phyloP scores from a whole-genome alignment of 2,329 filamentous ascomycete species.

The Fusarium chlamydosporum region DNA sequence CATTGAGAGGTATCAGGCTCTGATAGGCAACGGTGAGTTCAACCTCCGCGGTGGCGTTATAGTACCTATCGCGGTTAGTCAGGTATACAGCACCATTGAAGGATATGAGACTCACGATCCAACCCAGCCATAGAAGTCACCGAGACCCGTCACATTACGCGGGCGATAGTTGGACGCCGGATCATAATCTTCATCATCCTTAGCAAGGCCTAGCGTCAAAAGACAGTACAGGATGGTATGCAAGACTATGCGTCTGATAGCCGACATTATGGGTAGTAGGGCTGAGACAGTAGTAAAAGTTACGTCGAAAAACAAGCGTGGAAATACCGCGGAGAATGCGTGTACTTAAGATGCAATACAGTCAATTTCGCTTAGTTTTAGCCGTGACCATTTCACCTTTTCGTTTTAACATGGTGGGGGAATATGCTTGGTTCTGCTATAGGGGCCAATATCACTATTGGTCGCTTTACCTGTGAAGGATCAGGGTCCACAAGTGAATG shows the following conservation, averaged over 20 bases:
- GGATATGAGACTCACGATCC: conserved; percentile 7
- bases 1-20: neutral
- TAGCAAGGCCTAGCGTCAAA: neutral
- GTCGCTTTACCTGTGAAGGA: neutral
- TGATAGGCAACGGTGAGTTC: neutral
- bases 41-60: conserved; percentile 18
- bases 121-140: conserved; percentile 14
- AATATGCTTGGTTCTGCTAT: neutral
- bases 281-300: neutral
- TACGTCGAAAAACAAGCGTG: neutral
- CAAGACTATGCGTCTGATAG: neutral
- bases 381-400: neutral
- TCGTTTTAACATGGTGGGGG: neutral
- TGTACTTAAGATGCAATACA: neutral
- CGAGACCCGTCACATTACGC: neutral
- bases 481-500: neutral
- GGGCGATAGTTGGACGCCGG: conserved; percentile 2
- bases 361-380: neutral
- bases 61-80: conserved; percentile 12
- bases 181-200: conserved; percentile 15
- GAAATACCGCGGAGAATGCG: neutral
- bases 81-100: rapidly evolving
- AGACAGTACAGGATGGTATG: neutral
- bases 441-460: conserved; percentile 1
- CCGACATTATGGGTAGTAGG: neutral